phyloP scores from a whole-genome alignment of 192 early-diverging fungal species.

The Coemansia sp. region DNA sequence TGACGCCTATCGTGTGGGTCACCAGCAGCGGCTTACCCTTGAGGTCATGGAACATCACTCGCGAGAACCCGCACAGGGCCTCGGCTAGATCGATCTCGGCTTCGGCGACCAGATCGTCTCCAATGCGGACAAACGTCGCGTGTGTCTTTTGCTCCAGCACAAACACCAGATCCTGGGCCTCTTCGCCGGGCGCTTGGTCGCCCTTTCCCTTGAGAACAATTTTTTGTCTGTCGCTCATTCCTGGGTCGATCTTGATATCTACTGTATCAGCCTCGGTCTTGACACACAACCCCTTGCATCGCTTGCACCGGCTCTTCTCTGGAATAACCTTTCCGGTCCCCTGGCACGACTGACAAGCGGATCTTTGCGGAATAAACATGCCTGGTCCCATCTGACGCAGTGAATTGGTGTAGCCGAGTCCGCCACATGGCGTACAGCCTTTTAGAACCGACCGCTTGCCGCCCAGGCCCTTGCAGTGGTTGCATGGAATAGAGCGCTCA shows the following conservation, averaged over 20 bases:
- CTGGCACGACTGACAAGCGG: constrained; percentile 61
- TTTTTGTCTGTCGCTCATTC: constrained; percentile 86
- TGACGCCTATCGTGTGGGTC: constrained; percentile 73
- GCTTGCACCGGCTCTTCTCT: constrained; percentile 86
- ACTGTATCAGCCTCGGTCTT: constrained; percentile 84
- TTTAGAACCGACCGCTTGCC: constrained; percentile 30
- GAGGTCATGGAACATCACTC: constrained; percentile 73
- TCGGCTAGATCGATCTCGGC: constrained; percentile 84
- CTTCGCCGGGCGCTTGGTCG: constrained; percentile 89
- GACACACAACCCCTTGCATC: constrained; percentile 87
- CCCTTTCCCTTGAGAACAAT: constrained; percentile 91
- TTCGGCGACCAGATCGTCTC: constrained; percentile 75
- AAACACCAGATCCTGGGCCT: constrained; percentile 91
- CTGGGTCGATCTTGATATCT: constrained; percentile 91
- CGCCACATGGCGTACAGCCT: constrained; percentile 46
- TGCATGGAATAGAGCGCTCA: constrained; percentile 40
- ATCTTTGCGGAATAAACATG: constrained; percentile 68
- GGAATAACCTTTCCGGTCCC: constrained; percentile 82
- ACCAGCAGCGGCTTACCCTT: constrained; percentile 86
- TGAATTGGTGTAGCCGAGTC: constrained; percentile 22
- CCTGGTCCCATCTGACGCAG: constrained; percentile 38
- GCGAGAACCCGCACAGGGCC: constrained; percentile 88
- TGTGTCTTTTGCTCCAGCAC: constrained; percentile 84
- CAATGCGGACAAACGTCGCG: constrained; percentile 72
- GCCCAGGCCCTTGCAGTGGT: constrained; percentile 44